Evolutionary conservation across 805 yeast species (phyloP).

Genomic region (Dipodascus albidus): DNA sequence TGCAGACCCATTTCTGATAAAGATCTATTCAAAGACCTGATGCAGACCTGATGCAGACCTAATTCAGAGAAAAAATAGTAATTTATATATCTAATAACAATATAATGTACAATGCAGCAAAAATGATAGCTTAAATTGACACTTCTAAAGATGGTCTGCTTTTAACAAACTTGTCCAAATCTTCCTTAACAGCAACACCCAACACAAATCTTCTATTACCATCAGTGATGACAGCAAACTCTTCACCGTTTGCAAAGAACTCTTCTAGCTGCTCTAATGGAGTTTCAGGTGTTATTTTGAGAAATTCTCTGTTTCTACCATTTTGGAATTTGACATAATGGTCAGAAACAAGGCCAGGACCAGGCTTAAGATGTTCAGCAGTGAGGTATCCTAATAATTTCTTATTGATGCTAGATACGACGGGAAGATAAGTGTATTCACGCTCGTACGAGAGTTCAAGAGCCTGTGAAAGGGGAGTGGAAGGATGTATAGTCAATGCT

Average conservation of each 20-base stretch:
- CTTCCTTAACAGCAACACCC: conserved; percentile 47
- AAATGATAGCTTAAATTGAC: too few relatives aligned
- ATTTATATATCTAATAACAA: too few relatives aligned
- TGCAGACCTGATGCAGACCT: too few relatives aligned
- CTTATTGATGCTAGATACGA: conserved; percentile 35
- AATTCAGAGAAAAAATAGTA: too few relatives aligned
- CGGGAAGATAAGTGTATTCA: conserved; percentile 43
- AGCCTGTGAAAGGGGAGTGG: conserved; percentile 37
- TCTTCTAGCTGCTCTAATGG: conserved; percentile 42
- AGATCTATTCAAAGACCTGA: too few relatives aligned
- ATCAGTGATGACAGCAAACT: conserved; percentile 49
- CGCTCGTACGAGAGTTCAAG: conserved; percentile 45
- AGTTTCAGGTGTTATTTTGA: conserved; percentile 40
- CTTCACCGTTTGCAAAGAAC: conserved; percentile 38
- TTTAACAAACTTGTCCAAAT: conserved; percentile 31
- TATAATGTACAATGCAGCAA: too few relatives aligned
- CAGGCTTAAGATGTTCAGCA: conserved; percentile 26
- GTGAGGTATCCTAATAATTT: conserved; percentile 40
- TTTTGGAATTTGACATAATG: conserved; percentile 22
- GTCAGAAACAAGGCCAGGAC: conserved; percentile 28
- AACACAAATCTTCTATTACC: conserved; percentile 40
- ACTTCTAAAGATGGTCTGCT: conserved; percentile 28
- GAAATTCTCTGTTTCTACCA: conserved; percentile 25
- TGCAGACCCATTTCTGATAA: too few relatives aligned
- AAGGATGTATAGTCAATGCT: conserved; percentile 41